Evolutionary conservation across 2,329 filamentous ascomycete genomes (phyloP).

Genomic region (Akanthomyces dipterigenus): DNA sequence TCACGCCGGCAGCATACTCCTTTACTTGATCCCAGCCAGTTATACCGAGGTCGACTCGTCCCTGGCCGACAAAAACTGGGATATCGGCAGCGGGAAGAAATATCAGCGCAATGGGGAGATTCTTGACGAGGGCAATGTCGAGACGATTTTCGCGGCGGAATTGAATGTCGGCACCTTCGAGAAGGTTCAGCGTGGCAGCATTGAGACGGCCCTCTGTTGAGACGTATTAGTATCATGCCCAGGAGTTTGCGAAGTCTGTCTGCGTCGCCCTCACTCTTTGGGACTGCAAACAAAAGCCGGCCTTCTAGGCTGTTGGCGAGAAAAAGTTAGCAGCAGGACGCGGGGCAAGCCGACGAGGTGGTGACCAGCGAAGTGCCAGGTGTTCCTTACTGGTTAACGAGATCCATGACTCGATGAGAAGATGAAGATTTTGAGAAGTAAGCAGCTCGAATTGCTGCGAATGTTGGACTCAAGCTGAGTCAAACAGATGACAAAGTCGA

Average conservation of each 20-base stretch:
- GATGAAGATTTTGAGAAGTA: not conserved
- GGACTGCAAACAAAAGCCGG: conserved; percentile 44
- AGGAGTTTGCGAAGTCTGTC: not conserved
- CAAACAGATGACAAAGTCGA: not conserved
- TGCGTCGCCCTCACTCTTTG: conserved; percentile 68
- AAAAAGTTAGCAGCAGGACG: not conserved
- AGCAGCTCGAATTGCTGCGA: not conserved
- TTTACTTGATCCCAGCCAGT: conserved; percentile 89
- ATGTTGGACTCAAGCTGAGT: not conserved
- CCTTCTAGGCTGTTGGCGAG: conserved; percentile 9
- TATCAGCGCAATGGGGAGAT: conserved; percentile 87
- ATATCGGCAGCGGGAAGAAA: conserved; percentile 97
- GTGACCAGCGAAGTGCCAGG: not conserved
- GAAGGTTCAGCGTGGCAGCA: conserved; percentile 78
- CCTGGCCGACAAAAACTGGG: conserved; percentile 93
- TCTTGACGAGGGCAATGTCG: conserved; percentile 96
- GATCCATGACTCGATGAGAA: conserved; percentile 44
- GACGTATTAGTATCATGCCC: conserved; percentile 13
- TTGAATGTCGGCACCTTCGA: conserved; percentile 91
- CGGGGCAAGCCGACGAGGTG: not conserved
- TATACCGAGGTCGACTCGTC: conserved; percentile 87
- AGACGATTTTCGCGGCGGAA: conserved; percentile 92
- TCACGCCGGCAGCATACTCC: conserved; percentile 62
- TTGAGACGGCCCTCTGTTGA: conserved; percentile 82
- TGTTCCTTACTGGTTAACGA: conserved; percentile 51